Percentiles rank a stretch among this genome's conserved stretches.
These are phyloP conservation scores for Ichthyophthirius multifiliis DNA, from an alignment of 169 alveolate species.

Conservation along the genomic window DNA sequence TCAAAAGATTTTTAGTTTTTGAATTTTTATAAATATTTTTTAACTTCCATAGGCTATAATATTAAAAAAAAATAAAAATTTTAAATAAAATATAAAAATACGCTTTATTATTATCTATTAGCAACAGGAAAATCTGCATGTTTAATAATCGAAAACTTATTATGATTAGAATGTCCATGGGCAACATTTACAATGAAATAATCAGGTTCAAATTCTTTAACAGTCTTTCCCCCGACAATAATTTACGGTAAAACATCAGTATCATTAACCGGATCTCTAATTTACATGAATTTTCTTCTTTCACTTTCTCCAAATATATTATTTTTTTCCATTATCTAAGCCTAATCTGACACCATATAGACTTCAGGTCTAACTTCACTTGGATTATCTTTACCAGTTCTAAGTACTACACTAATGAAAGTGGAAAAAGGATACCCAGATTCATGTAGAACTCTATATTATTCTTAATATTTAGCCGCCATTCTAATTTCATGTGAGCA, in stretches of 20 bases:
- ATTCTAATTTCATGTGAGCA: constrained; percentile 92
- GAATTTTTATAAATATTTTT: constrained; percentile 44
- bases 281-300: constrained; percentile 62
- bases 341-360: constrained; percentile 88
- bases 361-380: constrained; percentile 63
- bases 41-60: constrained; percentile 25
- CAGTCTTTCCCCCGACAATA: constrained; percentile 75
- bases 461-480: constrained; percentile 76
- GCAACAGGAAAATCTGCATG: constrained; percentile 81
- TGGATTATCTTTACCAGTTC: constrained; percentile 46
- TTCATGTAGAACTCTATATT: constrained; percentile 74
- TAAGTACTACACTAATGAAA: constrained; percentile 77
- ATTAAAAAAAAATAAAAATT: background rate
- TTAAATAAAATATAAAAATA: background rate
- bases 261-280: constrained; percentile 69
- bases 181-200: constrained; percentile 85
- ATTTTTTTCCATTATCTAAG: constrained; percentile 82
- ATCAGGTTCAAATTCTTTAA: constrained; percentile 84
- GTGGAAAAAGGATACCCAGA: constrained; percentile 84
- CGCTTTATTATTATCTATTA: constrained; percentile 48
- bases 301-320: constrained; percentile 73
- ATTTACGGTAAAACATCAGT: constrained; percentile 83
- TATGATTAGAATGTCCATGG: constrained; percentile 76
- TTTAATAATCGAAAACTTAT: constrained; percentile 64
- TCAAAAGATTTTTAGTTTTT: constrained; percentile 51